Percentiles rank a stretch among this genome's conserved stretches.
Conservation (phyloP, 805 yeast genomes). For the Metschnikowia rubicola region DNA sequence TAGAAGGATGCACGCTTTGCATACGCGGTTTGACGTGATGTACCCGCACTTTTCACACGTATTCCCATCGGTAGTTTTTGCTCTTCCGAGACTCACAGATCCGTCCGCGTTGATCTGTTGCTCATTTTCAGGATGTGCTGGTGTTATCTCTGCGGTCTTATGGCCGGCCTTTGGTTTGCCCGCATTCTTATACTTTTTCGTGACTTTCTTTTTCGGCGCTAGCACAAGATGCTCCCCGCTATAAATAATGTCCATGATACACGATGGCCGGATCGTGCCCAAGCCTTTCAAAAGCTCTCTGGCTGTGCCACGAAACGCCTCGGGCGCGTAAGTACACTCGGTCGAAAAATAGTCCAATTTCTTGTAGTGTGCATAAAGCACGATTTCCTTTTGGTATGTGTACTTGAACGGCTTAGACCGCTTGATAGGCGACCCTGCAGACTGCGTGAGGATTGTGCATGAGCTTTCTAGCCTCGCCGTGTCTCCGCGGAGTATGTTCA, state of each 20-base stretch:
- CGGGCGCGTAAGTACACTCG: conserved; percentile 97
- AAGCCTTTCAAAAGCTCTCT: conserved; percentile 85
- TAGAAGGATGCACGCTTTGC: conserved; percentile 88
- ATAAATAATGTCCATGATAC: conserved; percentile 89
- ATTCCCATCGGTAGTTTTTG: conserved; percentile 51
- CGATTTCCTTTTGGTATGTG: conserved; percentile 95
- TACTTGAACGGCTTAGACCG: conserved; percentile 95
- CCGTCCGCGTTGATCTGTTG: conserved; percentile 61
- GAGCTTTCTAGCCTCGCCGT: conserved; percentile 88
- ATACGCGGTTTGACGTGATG: conserved; percentile 78
- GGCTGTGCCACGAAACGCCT: conserved; percentile 97
- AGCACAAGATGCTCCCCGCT: conserved; percentile 86
- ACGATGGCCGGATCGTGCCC: conserved; percentile 86
- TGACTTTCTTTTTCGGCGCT: conserved; percentile 50
- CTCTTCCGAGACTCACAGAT: conserved; percentile 43
- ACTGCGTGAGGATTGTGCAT: conserved; percentile 78
- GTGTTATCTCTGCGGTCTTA: neutral
- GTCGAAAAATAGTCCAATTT: conserved; percentile 94
- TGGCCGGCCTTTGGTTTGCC: conserved; percentile 16
- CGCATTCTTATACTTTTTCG: conserved; percentile 32
- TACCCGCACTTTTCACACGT: conserved; percentile 89
- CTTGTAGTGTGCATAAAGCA: conserved; percentile 93
- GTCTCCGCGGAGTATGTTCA: conserved; percentile 96
- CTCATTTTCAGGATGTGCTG: conserved; percentile 26
- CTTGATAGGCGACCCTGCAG: conserved; percentile 83